Conservation (phyloP, 2,329 filamentous ascomycete genomes). For the Talaromyces sp. region DNA sequence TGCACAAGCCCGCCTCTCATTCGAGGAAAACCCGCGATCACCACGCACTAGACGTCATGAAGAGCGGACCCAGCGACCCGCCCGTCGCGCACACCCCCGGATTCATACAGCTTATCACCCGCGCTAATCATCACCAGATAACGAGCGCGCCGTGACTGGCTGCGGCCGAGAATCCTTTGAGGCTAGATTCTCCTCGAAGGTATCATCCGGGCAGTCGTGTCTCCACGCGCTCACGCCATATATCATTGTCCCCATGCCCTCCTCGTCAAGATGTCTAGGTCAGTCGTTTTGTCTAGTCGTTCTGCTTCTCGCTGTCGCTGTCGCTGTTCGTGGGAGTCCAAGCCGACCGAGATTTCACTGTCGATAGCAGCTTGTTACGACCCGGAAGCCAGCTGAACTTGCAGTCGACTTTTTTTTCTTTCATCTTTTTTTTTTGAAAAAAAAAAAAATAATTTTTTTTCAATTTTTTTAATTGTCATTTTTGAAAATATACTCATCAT, state of each 20-base stretch:
- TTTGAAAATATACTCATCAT: neutral
- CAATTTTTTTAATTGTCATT: neutral
- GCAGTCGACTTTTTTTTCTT: neutral
- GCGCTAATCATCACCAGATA: neutral
- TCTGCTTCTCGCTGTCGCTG: neutral
- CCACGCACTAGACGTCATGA: conserved; percentile 7
- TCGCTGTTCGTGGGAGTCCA: neutral
- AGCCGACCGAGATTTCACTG: neutral
- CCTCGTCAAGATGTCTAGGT: neutral
- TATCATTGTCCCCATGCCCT: neutral
- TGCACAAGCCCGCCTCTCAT: neutral
- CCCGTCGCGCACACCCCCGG: neutral
- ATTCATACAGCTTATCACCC: neutral
- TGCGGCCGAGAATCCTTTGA: neutral
- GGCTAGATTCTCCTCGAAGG: neutral
- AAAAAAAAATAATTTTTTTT: too few species aligned
- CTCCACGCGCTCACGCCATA: neutral
- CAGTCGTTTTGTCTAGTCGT: neutral
- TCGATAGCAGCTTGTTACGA: neutral
- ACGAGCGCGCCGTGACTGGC: conserved; percentile 2
- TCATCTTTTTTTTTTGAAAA: neutral
- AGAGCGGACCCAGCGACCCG: neutral
- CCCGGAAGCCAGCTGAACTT: neutral
- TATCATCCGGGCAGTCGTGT: neutral
- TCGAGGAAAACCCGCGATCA: neutral